Evolutionary conservation across 2,329 filamentous ascomycete species (phyloP), one percentile per base, ranked within the genome.

Genomic region (Neofusicoccum parvum): DNA sequence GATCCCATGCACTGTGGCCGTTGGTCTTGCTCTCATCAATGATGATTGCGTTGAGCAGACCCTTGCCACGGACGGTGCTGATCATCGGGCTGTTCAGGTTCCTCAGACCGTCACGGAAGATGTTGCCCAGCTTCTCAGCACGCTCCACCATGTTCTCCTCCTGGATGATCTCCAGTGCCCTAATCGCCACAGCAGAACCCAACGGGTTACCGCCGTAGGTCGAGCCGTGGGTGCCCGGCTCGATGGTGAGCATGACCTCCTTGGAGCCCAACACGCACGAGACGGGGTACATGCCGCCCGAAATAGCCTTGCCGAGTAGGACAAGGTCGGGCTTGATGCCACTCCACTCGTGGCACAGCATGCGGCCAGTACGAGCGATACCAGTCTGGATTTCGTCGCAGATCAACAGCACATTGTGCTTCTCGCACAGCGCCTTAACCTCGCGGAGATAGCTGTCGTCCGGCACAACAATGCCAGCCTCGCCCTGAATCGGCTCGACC

Each of bases 361-460:
- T 91, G 75, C 91, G 92, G 62, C 95, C 95, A 17, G 95, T 99
- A 69, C 95, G 90, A 64, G 93, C 95, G 75, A 99, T 97, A 70
- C 94, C 94, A 5, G 95, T 99, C 81, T 99, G 95, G 73, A 99
- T 97, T 85, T 99, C 95, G 78, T 99, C 95, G 79, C 92, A 96
- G 79, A 99, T 98, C 75, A 99, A 83, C 54, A 99, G 88, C 45
- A 96, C 93, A 69, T 97, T 97, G 85, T 98, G 88, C 85, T 96
- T 91, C 80, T 92, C 92, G 84, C 95, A 99, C 27, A 98, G 88
- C 27, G 86, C 90, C 65, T 92, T 87, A 51, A 94, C 92, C 74
- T 90, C 88, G 70, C 83, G 80, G 39, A 99, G 87, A 80, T 99
- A 99, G 79, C 90, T 89, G 60, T 94, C 92, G 70, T 94, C 91